phyloP scores from a whole-genome alignment of 192 early-diverging fungal genomes.

The Backusella tarrabulga region DNA sequence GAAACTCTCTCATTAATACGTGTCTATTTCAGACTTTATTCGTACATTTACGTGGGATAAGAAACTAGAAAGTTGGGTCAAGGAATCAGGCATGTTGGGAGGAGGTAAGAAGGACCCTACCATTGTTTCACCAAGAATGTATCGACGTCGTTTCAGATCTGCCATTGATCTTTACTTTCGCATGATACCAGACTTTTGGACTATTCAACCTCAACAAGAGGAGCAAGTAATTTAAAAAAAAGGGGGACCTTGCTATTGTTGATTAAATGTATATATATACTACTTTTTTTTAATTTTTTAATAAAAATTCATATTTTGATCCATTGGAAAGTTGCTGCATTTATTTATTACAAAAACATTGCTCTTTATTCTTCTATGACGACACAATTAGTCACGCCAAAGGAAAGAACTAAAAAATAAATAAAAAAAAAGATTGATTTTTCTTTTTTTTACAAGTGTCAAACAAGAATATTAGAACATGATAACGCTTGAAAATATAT shows the following conservation, averaged over 20 bases:
- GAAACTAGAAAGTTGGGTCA: conserved; percentile 97
- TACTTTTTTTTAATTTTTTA: no score
- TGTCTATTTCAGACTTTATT: conserved; percentile 72
- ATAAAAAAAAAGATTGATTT: no score
- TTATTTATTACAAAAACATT: no score
- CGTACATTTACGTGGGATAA: conserved; percentile 99
- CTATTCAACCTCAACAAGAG: neutral
- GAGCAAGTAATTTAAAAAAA: neutral
- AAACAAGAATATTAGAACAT: neutral
- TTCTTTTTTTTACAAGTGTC: no score
- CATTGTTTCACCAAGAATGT: conserved; percentile 94
- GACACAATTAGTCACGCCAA: no score
- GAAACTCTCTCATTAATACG: no score
- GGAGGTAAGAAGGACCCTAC: conserved; percentile 92
- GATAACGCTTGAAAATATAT: neutral
- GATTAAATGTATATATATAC: neutral
- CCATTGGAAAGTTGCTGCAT: no score
- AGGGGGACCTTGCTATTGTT: neutral
- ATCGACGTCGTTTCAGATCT: conserved; percentile 88
- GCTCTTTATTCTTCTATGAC: no score
- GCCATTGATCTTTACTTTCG: conserved; percentile 93
- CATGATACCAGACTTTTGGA: conserved; percentile 73
- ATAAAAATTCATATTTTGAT: no score
- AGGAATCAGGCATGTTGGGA: conserved; percentile 87
- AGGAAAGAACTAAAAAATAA: no score